These are phyloP conservation scores for Avena eriantha DNA, from an alignment of 176 grass and related monocot species.

Conservation along the genomic window DNA sequence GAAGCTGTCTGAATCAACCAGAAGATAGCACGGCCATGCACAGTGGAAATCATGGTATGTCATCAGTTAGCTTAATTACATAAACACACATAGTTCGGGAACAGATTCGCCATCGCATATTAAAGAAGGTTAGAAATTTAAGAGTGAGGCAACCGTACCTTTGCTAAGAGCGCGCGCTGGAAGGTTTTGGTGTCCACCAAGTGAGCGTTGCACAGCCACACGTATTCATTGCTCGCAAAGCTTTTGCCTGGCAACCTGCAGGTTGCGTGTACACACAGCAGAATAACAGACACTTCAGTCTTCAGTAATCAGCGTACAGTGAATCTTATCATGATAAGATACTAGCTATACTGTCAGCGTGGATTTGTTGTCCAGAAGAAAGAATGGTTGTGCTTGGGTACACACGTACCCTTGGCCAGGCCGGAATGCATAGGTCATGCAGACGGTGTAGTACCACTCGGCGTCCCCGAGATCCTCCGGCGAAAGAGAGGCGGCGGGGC, in stretches of 20 bases:
- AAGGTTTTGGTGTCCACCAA: slow-evolving; percentile 59
- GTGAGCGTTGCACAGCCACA: slow-evolving; percentile 78
- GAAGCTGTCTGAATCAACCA: slow-evolving; percentile 48
- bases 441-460: slow-evolving; percentile 86
- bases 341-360: too few species aligned
- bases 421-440: slow-evolving; percentile 83
- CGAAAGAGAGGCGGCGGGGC: slow-evolving; percentile 44
- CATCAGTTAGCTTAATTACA: too few species aligned
- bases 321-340: too few species aligned
- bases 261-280: too few species aligned
- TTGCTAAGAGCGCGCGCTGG: slow-evolving; percentile 69
- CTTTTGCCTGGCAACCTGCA: slow-evolving; percentile 74
- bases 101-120: too few species aligned
- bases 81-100: too few species aligned
- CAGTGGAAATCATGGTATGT: background rate
- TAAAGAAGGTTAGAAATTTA: background rate
- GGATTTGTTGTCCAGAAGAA: too few species aligned
- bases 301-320: too few species aligned
- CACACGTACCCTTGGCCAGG: slow-evolving; percentile 61
- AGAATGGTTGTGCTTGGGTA: too few species aligned
- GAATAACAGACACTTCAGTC: too few species aligned
- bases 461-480: slow-evolving; percentile 79
- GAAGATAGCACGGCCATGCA: background rate
- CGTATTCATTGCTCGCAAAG: slow-evolving; percentile 52
- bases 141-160: slow-evolving; percentile 38